phyloP scores from a whole-genome alignment of 78 protist species.

The Dictyostelium purpureum region DNA sequence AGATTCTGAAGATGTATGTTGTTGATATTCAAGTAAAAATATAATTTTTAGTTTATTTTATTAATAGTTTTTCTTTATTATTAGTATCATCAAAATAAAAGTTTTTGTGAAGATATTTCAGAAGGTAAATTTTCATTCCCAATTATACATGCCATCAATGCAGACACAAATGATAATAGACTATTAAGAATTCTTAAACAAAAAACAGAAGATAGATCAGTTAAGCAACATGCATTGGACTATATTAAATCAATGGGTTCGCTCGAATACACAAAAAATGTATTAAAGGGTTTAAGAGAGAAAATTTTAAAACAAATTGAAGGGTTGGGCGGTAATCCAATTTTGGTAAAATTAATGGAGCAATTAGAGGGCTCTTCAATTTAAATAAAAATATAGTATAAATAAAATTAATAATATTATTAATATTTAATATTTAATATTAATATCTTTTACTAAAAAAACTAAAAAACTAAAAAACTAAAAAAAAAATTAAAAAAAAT shows the following conservation, averaged over 20 bases:
- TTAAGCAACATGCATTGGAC: constrained; percentile 80
- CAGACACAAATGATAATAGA: constrained; percentile 26
- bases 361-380: neutral
- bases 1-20: constrained; percentile 68
- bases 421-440: no score
- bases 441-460: no score
- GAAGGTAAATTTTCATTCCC: constrained; percentile 97
- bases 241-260: constrained; percentile 72
- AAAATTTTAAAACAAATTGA: constrained; percentile 25
- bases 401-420: no score
- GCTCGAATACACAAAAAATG: constrained; percentile 64
- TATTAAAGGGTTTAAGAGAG: neutral
- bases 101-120: constrained; percentile 89
- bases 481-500: no score
- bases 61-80: neutral
- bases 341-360: constrained; percentile 4
- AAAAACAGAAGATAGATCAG: constrained; percentile 70
- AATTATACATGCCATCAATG: constrained; percentile 84
- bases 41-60: neutral
- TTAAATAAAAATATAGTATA: neutral
- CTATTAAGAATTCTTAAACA: constrained; percentile 82
- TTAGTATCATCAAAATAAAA: constrained; percentile 68
- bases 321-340: constrained; percentile 80
- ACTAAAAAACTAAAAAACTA: no score
- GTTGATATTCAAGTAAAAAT: neutral